Conservation (phyloP, 1,284 basidiomycete species). For the Crucibulum cyathiforme region DNA sequence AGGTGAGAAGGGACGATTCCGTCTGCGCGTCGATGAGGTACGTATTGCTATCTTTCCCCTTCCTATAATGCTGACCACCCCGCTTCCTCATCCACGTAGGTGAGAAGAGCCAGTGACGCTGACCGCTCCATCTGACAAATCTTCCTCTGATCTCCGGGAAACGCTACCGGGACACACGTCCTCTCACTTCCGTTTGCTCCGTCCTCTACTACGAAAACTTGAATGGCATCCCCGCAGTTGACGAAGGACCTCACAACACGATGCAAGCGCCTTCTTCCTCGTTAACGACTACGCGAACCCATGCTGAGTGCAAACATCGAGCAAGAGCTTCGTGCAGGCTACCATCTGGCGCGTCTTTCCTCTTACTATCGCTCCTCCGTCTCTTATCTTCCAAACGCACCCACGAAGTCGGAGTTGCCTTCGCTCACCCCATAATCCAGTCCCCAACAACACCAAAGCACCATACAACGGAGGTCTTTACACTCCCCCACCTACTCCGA, state of each 20-base stretch:
- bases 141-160: constrained; percentile 97
- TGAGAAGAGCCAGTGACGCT: constrained; percentile 70
- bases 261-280: constrained; percentile 72
- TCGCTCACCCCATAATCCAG: constrained; percentile 93
- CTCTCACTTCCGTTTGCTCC: constrained; percentile 74
- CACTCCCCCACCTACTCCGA: no score
- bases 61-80: not conserved
- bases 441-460: constrained; percentile 96
- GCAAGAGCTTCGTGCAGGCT: constrained; percentile 96
- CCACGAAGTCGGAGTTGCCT: constrained; percentile 83
- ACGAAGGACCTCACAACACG: constrained; percentile 86
- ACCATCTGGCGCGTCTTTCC: constrained; percentile 77
- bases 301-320: constrained; percentile 93
- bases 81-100: constrained; percentile 46
- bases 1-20: constrained; percentile 80
- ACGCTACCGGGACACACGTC: constrained; percentile 93
- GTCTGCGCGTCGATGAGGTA: constrained; percentile 79
- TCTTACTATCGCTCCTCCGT: not conserved
- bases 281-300: constrained; percentile 88
- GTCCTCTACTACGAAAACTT: constrained; percentile 84
- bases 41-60: constrained; percentile 8
- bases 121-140: constrained; percentile 88
- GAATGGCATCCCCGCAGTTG: constrained; percentile 92
- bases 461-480: no score
- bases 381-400: not conserved